These are phyloP conservation scores for Pseudocercospora vitis DNA, from an alignment of 2,329 filamentous ascomycete species.

Conservation along the genomic window DNA sequence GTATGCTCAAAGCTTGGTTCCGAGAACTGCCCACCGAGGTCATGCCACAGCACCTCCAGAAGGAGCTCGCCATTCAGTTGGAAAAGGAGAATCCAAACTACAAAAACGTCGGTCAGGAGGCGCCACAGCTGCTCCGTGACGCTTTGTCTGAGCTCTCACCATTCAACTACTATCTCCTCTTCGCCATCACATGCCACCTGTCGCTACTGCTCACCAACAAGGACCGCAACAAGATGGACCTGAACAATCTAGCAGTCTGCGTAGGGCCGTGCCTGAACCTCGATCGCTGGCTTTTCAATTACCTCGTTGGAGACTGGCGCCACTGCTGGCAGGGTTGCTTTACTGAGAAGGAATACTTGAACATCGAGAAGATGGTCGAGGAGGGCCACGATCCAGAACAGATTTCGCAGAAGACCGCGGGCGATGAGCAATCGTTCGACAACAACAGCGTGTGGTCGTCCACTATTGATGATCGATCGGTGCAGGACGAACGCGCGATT, in stretches of 20 bases:
- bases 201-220: slow-evolving; percentile 87
- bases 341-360: slow-evolving; percentile 65
- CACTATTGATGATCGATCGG: slow-evolving; percentile 21
- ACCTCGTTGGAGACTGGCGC: slow-evolving; percentile 91
- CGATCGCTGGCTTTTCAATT: slow-evolving; percentile 91
- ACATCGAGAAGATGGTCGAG: slow-evolving; percentile 30
- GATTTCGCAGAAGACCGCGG: slow-evolving; percentile 10
- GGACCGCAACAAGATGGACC: slow-evolving; percentile 98
- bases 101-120: slow-evolving; percentile 56
- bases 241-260: slow-evolving; percentile 91
- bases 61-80: slow-evolving; percentile 76
- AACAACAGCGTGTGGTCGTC: slow-evolving; percentile 22
- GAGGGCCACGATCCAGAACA: slow-evolving; percentile 24
- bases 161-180: slow-evolving; percentile 96
- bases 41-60: slow-evolving; percentile 81
- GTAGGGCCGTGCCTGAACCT: slow-evolving; percentile 98
- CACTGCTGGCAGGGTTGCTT: slow-evolving; percentile 96
- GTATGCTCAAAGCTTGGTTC: slow-evolving; percentile 94
- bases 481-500: slow-evolving; percentile 22
- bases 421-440: slow-evolving; percentile 22
- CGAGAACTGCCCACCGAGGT: slow-evolving; percentile 92
- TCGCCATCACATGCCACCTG: slow-evolving; percentile 94
- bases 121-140: slow-evolving; percentile 83
- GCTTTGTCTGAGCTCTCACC: slow-evolving; percentile 92
- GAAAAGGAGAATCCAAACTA: slow-evolving; percentile 76